Evolutionary conservation across 805 yeast species (phyloP).

Genomic region (Suhomyces tanzawaensis): DNA sequence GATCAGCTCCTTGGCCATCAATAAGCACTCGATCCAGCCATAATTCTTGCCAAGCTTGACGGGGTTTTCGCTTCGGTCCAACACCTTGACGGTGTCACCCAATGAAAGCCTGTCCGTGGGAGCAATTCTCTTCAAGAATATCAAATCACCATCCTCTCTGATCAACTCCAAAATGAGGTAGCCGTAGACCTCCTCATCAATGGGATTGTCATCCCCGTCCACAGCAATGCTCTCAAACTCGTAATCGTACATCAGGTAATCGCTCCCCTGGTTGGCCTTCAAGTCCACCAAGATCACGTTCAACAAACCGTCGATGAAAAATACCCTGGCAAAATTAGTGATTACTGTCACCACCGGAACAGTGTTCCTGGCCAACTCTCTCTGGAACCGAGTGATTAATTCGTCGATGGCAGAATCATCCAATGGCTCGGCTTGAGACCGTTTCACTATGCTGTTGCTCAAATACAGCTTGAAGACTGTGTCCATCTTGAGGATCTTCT

Average conservation of each 20-base stretch:
- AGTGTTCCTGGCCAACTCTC: conserved; percentile 19
- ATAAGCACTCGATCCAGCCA: conserved; percentile 69
- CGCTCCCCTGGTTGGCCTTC: conserved; percentile 40
- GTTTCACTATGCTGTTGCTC: conserved; percentile 20
- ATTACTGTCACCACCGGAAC: conserved; percentile 37
- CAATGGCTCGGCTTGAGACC: conserved; percentile 18
- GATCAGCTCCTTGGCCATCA: conserved; percentile 59
- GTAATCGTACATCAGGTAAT: conserved; percentile 74
- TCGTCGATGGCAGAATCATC: conserved; percentile 33
- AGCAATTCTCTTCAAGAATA: conserved; percentile 44
- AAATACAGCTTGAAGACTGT: conserved; percentile 36
- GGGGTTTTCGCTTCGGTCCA: conserved; percentile 20
- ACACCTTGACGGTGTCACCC: conserved; percentile 24
- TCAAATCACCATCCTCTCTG: conserved; percentile 50
- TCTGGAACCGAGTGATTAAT: conserved; percentile 24
- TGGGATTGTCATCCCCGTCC: conserved; percentile 18
- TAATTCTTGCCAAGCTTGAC: conserved; percentile 47
- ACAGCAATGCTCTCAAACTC: conserved; percentile 49
- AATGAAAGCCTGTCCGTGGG: conserved; percentile 35
- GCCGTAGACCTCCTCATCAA: conserved; percentile 45
- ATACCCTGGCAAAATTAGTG: conserved; percentile 40
- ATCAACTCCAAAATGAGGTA: conserved; percentile 63
- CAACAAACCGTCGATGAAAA: conserved; percentile 34
- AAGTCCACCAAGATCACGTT: conserved; percentile 39
- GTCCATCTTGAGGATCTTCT: conserved; percentile 42